Conservation (phyloP, 2,329 filamentous ascomycete species). For the Botrytis medusae region DNA sequence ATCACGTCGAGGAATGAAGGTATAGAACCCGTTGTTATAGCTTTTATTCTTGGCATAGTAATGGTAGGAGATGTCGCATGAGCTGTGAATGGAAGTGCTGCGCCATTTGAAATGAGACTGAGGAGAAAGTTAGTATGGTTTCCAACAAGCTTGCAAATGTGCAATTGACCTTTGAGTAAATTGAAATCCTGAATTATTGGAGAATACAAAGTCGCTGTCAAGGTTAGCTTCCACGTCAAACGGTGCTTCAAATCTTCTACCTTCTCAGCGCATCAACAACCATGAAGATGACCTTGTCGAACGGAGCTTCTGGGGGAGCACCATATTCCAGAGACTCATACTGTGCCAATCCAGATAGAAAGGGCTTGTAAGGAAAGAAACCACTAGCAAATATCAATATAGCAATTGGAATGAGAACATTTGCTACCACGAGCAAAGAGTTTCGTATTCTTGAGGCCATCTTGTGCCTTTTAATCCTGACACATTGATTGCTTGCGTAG, state of each 20-base stretch:
- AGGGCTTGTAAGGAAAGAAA: slow-evolving; percentile 97
- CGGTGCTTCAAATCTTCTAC: slow-evolving; percentile 46
- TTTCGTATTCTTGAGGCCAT: slow-evolving; percentile 34
- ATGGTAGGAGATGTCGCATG: slow-evolving; percentile 96
- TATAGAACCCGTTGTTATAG: slow-evolving; percentile 96
- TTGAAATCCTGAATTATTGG: slow-evolving; percentile 73
- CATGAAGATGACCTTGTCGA: slow-evolving; percentile 94
- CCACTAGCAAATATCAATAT: slow-evolving; percentile 79
- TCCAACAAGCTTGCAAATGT: background rate
- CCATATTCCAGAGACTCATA: slow-evolving; percentile 59
- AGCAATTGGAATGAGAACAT: slow-evolving; percentile 73
- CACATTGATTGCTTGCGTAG: slow-evolving; percentile 11
- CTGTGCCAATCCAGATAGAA: slow-evolving; percentile 78
- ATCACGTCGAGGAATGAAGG: slow-evolving; percentile 97
- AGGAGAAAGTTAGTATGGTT: slow-evolving; percentile 19
- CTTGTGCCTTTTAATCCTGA: slow-evolving; percentile 19
- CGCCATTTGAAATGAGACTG: slow-evolving; percentile 58
- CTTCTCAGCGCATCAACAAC: slow-evolving; percentile 92
- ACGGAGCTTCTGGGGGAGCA: slow-evolving; percentile 63
- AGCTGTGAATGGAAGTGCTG: slow-evolving; percentile 89
- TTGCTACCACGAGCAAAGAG: slow-evolving; percentile 60
- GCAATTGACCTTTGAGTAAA: slow-evolving; percentile 77
- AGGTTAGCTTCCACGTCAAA: slow-evolving; percentile 31
- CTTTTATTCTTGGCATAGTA: slow-evolving; percentile 97
- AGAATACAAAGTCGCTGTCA: slow-evolving; percentile 86